Conservation (phyloP, 495 filamentous ascomycete genomes). For the Daldinia childiae region DNA sequence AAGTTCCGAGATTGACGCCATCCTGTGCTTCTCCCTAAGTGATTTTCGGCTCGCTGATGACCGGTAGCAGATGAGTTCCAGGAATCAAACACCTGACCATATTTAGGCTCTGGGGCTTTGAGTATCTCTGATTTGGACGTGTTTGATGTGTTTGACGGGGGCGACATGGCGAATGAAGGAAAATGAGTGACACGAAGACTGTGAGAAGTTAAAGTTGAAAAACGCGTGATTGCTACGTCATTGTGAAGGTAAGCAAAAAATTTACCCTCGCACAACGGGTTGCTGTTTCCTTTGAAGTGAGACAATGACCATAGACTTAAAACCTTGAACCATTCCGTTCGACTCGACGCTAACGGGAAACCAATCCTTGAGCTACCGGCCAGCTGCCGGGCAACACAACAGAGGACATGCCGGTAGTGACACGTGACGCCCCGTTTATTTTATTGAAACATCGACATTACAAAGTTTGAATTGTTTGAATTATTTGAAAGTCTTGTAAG, state of each 20-base stretch:
- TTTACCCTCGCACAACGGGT: conserved; percentile 26
- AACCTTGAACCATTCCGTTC: conserved; percentile 5
- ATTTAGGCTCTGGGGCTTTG: conserved; percentile 57
- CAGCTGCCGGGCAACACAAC: conserved; percentile 28
- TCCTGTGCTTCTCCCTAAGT: conserved; percentile 64
- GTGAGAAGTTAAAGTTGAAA: conserved; percentile 8
- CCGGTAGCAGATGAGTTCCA: conserved; percentile 85
- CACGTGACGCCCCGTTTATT: conserved; percentile 33
- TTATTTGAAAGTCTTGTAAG: neutral
- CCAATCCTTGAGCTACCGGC: conserved; percentile 21
- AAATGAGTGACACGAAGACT: conserved; percentile 17
- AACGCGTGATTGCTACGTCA: conserved; percentile 39
- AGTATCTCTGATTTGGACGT: conserved; percentile 42
- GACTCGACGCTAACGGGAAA: conserved; percentile 33
- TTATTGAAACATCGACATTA: conserved; percentile 14
- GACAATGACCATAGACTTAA: conserved; percentile 22
- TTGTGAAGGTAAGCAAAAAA: conserved; percentile 15
- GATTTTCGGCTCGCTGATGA: conserved; percentile 78
- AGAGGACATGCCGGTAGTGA: conserved; percentile 28
- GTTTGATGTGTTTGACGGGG: conserved; percentile 42
- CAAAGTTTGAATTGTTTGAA: neutral
- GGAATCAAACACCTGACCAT: conserved; percentile 70
- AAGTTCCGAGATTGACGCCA: conserved; percentile 75
- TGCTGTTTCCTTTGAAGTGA: conserved; percentile 30
- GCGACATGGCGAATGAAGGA: conserved; percentile 34